phyloP scores from a whole-genome alignment of 1,284 basidiomycete genomes.

The Ganoderma lucidum region DNA sequence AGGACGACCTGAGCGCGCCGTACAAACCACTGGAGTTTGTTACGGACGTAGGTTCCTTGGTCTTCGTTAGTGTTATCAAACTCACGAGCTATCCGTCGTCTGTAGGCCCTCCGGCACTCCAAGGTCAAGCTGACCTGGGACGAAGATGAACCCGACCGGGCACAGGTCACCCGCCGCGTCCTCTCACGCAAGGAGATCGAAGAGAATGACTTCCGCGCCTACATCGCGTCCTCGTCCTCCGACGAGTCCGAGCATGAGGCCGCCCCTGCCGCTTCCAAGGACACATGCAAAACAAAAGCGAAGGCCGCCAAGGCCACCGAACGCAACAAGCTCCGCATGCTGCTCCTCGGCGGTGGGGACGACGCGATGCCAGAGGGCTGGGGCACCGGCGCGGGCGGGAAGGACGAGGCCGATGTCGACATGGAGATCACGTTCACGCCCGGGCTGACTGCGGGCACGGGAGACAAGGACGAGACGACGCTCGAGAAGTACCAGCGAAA shows the following conservation, averaged over 20 bases:
- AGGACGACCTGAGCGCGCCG: conserved; percentile 64
- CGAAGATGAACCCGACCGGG: conserved; percentile 93
- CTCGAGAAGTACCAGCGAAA: conserved; percentile 87
- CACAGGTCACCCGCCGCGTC: conserved; percentile 79
- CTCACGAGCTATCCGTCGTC: conserved; percentile 1
- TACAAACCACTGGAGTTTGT: conserved; percentile 92
- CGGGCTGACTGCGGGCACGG: conserved; percentile 68
- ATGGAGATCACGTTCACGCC: conserved; percentile 96
- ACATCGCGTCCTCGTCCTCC: conserved; percentile 77
- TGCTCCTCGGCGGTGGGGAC: conserved; percentile 74
- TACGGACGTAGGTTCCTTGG: conserved; percentile 76
- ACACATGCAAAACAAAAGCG: conserved; percentile 30
- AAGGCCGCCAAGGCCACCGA: conserved; percentile 54
- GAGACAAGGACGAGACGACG: conserved; percentile 79
- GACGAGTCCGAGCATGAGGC: conserved; percentile 52
- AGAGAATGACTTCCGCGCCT: conserved; percentile 87
- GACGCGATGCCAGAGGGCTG: conserved; percentile 84
- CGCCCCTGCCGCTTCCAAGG: conserved; percentile 22
- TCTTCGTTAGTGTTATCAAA: not conserved
- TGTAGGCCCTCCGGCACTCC: conserved; percentile 94
- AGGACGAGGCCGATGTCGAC: conserved; percentile 64
- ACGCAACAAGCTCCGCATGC: conserved; percentile 71
- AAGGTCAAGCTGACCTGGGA: conserved; percentile 99
- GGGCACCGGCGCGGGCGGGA: conserved; percentile 56
- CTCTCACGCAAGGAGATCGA: conserved; percentile 88